Percentiles rank a stretch among this genome's conserved stretches.
These are phyloP conservation scores for Coemansia umbellata DNA, from an alignment of 192 early-diverging fungal species.

Conservation along the genomic window DNA sequence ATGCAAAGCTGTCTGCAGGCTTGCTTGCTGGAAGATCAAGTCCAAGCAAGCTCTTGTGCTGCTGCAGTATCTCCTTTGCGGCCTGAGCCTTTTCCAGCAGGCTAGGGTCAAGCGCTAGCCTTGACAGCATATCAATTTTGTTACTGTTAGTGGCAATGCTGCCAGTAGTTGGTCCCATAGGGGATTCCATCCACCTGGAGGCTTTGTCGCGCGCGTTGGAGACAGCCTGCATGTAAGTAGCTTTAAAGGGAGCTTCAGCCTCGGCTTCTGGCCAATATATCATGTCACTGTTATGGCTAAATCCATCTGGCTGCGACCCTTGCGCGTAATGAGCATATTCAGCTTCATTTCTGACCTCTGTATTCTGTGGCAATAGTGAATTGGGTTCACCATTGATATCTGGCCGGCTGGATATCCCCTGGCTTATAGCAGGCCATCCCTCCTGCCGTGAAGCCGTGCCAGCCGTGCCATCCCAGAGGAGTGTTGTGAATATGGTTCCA, in stretches of 20 bases:
- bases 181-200: neutral
- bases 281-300: no score
- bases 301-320: no score
- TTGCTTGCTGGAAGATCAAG: slow-evolving; percentile 2
- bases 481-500: slow-evolving; percentile 21
- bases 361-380: neutral
- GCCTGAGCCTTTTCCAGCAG: slow-evolving; percentile 19
- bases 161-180: neutral
- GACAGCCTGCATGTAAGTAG: no score
- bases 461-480: slow-evolving; percentile 27
- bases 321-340: no score
- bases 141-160: neutral
- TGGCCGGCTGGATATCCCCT: neutral
- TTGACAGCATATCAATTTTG: slow-evolving; percentile 2
- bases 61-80: slow-evolving; percentile 25
- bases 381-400: neutral
- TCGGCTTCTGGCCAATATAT: no score
- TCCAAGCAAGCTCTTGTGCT: slow-evolving; percentile 18
- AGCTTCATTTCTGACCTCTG: no score
- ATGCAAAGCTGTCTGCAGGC: neutral
- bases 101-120: slow-evolving; percentile 18
- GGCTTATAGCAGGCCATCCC: neutral
- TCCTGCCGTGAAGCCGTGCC: neutral
- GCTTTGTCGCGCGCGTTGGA: no score
- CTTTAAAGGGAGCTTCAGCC: no score